Conservation (phyloP, 73 alveolate genomes). For the Paramecium pentaurelia region DNA sequence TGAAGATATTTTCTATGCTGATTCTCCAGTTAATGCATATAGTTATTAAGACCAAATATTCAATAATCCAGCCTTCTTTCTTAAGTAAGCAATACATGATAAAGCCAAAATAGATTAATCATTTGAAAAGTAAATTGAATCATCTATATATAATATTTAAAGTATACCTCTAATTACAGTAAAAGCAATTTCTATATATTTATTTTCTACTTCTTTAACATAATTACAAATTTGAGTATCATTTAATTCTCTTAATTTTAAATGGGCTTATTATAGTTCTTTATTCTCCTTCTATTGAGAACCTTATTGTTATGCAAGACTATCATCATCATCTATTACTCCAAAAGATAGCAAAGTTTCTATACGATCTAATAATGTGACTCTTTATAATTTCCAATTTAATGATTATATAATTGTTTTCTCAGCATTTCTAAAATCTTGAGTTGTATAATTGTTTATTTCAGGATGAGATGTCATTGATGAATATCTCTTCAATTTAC, state of each 20-base stretch:
- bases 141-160: not conserved
- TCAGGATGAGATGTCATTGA: conserved; percentile 38
- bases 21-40: not conserved
- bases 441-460: not conserved
- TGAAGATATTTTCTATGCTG: conserved; percentile 18
- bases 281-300: not conserved
- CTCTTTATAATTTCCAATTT: conserved; percentile 49
- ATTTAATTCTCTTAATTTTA: not conserved
- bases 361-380: conserved; percentile 50
- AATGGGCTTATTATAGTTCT: not conserved
- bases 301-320: not conserved
- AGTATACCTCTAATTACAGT: not conserved
- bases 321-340: conserved; percentile 40
- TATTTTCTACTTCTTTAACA: conserved; percentile 20
- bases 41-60: conserved; percentile 32
- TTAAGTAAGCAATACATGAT: conserved; percentile 6
- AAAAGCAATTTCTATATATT: not conserved
- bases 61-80: conserved; percentile 29
- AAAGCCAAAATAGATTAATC: conserved; percentile 3
- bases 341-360: conserved; percentile 36
- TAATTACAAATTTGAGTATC: not conserved
- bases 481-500: conserved; percentile 53
- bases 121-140: not conserved
- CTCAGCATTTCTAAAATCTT: conserved; percentile 47
- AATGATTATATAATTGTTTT: not conserved